Percentiles rank a stretch among this genome's conserved stretches.
These are phyloP conservation scores for Lithohypha guttulata DNA, from an alignment of 2,329 filamentous ascomycete species.

Conservation along the genomic window DNA sequence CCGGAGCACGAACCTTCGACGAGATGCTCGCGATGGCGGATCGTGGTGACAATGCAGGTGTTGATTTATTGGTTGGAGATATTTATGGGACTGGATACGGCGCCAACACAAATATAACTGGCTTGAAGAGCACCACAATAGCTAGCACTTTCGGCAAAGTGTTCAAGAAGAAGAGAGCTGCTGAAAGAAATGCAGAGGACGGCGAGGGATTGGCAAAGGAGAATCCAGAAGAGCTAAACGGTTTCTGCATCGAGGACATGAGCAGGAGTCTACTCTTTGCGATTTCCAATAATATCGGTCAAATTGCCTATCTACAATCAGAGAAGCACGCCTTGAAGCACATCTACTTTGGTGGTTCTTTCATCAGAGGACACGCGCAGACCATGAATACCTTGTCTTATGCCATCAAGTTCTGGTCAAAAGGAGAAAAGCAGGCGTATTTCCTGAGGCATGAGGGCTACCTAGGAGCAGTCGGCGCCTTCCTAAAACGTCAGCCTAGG, in stretches of 20 bases:
- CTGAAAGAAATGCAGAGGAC: slow-evolving; percentile 68
- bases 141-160: slow-evolving; percentile 96
- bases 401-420: slow-evolving; percentile 95
- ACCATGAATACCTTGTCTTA: slow-evolving; percentile 97
- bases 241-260: slow-evolving; percentile 74
- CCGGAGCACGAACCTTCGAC: slow-evolving; percentile 90
- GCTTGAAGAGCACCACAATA: slow-evolving; percentile 88
- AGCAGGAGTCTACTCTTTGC: slow-evolving; percentile 86
- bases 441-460: slow-evolving; percentile 95
- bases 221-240: slow-evolving; percentile 19
- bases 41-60: slow-evolving; percentile 77
- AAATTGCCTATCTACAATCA: slow-evolving; percentile 94
- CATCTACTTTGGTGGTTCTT: slow-evolving; percentile 96
- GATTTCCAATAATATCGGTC: slow-evolving; percentile 51
- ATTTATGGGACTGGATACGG: slow-evolving; percentile 94
- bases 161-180: slow-evolving; percentile 79
- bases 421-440: slow-evolving; percentile 87
- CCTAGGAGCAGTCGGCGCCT: slow-evolving; percentile 84
- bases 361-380: slow-evolving; percentile 90
- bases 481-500: slow-evolving; percentile 76
- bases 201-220: slow-evolving; percentile 46
- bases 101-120: slow-evolving; percentile 56
- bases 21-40: slow-evolving; percentile 93
- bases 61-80: slow-evolving; percentile 94
- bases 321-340: slow-evolving; percentile 84